Percentiles rank a stretch among this genome's conserved stretches.
Conservation (phyloP, 306 rosid species). For the Fragaria iinumae region DNA sequence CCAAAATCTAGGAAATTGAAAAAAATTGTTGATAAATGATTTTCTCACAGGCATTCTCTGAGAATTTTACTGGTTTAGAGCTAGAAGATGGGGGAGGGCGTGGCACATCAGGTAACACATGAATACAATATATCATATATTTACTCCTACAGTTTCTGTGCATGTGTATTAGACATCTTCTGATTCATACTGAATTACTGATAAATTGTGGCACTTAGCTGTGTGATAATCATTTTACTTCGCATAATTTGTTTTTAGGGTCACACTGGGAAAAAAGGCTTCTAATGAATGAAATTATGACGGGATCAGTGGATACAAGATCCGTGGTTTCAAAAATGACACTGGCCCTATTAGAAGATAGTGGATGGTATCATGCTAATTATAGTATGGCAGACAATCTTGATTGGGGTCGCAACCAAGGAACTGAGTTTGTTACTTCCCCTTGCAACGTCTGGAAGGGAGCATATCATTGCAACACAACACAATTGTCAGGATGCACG, state of each 20-base stretch:
- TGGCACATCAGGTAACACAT: slow-evolving; percentile 81
- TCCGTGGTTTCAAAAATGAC: slow-evolving; percentile 99
- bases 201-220: neutral
- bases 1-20: slow-evolving; percentile 12
- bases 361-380: slow-evolving; percentile 99
- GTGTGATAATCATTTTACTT: slow-evolving; percentile 4
- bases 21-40: slow-evolving; percentile 23
- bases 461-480: slow-evolving; percentile 89
- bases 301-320: slow-evolving; percentile 98
- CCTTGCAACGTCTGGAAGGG: slow-evolving; percentile 98
- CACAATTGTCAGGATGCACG: slow-evolving; percentile 93
- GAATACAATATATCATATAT: neutral
- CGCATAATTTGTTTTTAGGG: slow-evolving; percentile 44
- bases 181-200: neutral
- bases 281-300: slow-evolving; percentile 97
- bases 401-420: slow-evolving; percentile 98
- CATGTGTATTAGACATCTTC: neutral
- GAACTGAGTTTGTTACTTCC: slow-evolving; percentile 79
- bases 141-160: neutral
- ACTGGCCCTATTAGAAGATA: slow-evolving; percentile 88
- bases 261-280: slow-evolving; percentile 99
- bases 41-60: slow-evolving; percentile 75
- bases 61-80: slow-evolving; percentile 90
- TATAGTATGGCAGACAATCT: slow-evolving; percentile 96
- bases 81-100: slow-evolving; percentile 99